phyloP scores from a whole-genome alignment of 2,329 filamentous ascomycete genomes.

The Diaporthe capsici region DNA sequence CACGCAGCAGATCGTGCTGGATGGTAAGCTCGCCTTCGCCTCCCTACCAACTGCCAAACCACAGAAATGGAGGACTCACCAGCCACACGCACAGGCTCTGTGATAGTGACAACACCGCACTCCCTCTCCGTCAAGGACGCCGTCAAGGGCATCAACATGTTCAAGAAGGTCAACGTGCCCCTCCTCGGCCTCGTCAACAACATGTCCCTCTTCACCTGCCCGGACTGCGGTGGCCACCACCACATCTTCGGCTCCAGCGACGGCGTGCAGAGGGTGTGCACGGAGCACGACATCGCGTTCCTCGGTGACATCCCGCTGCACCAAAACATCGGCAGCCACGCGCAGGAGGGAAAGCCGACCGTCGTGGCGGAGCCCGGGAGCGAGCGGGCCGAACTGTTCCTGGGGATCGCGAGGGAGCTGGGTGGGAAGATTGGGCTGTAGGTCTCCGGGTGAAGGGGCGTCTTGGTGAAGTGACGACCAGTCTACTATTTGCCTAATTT shows the following conservation, averaged over 20 bases:
- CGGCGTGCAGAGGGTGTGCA: constrained; percentile 77
- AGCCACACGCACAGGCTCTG: constrained; percentile 66
- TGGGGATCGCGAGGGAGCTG: constrained; percentile 74
- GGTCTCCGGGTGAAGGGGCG: neutral
- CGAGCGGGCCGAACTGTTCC: constrained; percentile 79
- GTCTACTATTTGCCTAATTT: neutral
- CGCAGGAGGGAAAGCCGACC: constrained; percentile 88
- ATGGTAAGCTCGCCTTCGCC: constrained; percentile 68
- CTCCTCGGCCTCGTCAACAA: constrained; percentile 92
- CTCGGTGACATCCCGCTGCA: constrained; percentile 92
- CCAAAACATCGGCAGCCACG: constrained; percentile 87
- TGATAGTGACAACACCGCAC: constrained; percentile 95
- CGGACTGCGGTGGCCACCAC: constrained; percentile 80
- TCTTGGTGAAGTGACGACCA: neutral
- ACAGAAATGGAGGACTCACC: neutral
- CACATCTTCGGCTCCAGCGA: constrained; percentile 80
- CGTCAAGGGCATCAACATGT: constrained; percentile 92
- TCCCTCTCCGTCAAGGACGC: constrained; percentile 94
- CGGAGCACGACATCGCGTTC: constrained; percentile 81
- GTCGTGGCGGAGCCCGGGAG: constrained; percentile 89
- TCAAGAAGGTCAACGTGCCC: constrained; percentile 85
- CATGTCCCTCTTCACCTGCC: constrained; percentile 89
- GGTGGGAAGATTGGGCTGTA: constrained; percentile 60
- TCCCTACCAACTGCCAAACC: constrained; percentile 10
- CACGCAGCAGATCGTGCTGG: constrained; percentile 91